Percentiles rank a stretch among this genome's conserved stretches.
Conservation (phyloP, 108 stramenopile species). For the Skeletonema tropicum region DNA sequence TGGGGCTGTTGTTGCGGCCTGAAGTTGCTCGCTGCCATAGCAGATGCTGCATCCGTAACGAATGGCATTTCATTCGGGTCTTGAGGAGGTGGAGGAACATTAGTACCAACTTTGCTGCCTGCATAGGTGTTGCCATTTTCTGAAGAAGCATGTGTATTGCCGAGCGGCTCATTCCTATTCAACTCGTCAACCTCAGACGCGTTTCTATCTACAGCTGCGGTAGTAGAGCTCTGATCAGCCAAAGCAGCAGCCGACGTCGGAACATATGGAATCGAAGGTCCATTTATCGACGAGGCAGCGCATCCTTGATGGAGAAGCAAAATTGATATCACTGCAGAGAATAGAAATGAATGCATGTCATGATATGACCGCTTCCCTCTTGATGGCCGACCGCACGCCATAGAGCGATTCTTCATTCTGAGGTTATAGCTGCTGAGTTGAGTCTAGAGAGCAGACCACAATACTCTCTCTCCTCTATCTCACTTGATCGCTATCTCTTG, state of each 20-base stretch:
- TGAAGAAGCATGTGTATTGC: not conserved
- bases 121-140: not conserved
- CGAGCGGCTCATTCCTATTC: not conserved
- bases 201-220: not conserved
- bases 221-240: not conserved
- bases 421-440: not conserved
- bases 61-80: not conserved
- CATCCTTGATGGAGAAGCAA: not conserved
- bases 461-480: too few relatives aligned
- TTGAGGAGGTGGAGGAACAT: not conserved
- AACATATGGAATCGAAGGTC: not conserved
- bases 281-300: not conserved
- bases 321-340: not conserved
- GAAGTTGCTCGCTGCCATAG: slow-evolving; percentile 6
- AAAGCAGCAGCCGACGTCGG: not conserved
- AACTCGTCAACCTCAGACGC: not conserved
- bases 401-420: not conserved
- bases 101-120: not conserved
- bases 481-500: too few relatives aligned
- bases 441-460: too few relatives aligned
- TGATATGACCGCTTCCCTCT: not conserved
- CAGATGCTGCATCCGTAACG: slow-evolving; percentile 3
- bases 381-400: not conserved
- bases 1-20: not conserved
- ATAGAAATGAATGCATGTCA: not conserved